Conservation (phyloP, 495 filamentous ascomycete genomes). For the Tirmania nivea region DNA sequence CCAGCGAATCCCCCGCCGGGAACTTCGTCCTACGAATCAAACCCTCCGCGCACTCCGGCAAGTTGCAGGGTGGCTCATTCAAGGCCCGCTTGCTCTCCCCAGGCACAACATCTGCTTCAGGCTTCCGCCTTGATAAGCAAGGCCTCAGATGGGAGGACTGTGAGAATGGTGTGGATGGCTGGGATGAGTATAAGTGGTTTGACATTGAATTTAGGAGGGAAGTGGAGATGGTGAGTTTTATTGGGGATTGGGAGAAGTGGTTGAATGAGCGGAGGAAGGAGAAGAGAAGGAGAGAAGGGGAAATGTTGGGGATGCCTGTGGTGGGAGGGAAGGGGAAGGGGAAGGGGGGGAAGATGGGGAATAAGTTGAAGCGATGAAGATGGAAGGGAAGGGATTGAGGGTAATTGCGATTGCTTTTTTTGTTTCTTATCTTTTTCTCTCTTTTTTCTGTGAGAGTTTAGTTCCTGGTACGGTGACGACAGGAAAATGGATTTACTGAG, state of each 20-base stretch:
- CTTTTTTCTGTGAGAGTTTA: no score
- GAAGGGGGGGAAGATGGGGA: neutral
- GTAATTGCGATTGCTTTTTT: neutral
- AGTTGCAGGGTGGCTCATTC: conserved; percentile 1
- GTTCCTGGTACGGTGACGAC: no score
- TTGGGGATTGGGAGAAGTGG: conserved; percentile 3
- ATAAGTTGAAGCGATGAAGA: neutral
- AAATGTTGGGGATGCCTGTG: conserved; percentile 2
- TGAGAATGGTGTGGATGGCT: conserved; percentile 5
- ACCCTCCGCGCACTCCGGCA: conserved; percentile 6
- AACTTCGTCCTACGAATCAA: conserved; percentile 1
- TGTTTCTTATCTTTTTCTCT: no score
- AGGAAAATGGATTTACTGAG: no score
- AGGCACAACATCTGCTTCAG: neutral
- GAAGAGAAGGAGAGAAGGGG: conserved; percentile 4
- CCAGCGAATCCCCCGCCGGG: neutral
- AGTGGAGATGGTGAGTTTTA: conserved; percentile 8
- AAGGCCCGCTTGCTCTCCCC: conserved; percentile 7
- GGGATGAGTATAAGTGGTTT: conserved; percentile 17
- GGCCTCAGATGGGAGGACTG: conserved; percentile 8
- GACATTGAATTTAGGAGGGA: conserved; percentile 12
- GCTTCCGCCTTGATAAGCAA: conserved; percentile 10
- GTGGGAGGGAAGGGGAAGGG: neutral
- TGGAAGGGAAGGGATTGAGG: neutral
- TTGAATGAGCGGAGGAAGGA: conserved; percentile 11